Evolutionary conservation across 352 stramenopile species (phyloP).

Genomic region (Phytopythium ostracodes): DNA sequence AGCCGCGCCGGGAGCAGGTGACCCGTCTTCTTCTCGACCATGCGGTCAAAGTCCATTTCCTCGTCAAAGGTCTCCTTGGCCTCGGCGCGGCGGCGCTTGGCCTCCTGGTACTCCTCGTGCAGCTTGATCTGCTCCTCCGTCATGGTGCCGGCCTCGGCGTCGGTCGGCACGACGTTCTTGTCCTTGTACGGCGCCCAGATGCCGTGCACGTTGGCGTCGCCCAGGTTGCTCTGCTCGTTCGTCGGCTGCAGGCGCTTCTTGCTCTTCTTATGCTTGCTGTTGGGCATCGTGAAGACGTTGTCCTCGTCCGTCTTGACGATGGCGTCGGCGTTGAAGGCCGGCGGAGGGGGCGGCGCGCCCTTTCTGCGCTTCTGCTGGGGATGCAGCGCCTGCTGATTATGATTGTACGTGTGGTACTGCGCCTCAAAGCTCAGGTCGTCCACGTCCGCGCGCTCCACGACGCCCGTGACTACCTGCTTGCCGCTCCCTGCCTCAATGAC

Average conservation of each 20-base stretch:
- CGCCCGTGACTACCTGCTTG: slow-evolving; percentile 72
- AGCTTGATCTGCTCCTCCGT: slow-evolving; percentile 50
- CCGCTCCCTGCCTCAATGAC: slow-evolving; percentile 40
- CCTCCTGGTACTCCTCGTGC: slow-evolving; percentile 43
- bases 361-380: slow-evolving; percentile 11
- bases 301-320: slow-evolving; percentile 19
- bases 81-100: slow-evolving; percentile 51
- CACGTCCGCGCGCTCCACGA: slow-evolving; percentile 66
- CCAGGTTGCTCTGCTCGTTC: slow-evolving; percentile 48
- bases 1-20: slow-evolving; percentile 72
- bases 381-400: slow-evolving; percentile 26
- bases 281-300: slow-evolving; percentile 30
- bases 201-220: slow-evolving; percentile 33
- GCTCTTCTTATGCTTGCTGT: slow-evolving; percentile 32
- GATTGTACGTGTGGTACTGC: slow-evolving; percentile 79
- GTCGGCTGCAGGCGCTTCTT: slow-evolving; percentile 32
- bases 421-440: slow-evolving; percentile 79
- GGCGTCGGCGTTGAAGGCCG: slow-evolving; percentile 15
- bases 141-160: slow-evolving; percentile 47
- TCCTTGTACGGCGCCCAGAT: slow-evolving; percentile 68
- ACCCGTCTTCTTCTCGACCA: slow-evolving; percentile 83
- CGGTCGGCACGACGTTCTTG: slow-evolving; percentile 35
- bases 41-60: slow-evolving; percentile 83
- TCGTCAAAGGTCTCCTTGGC: slow-evolving; percentile 60
- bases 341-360: slow-evolving; percentile 21